These are phyloP conservation scores for Haplographium delicatum DNA, from an alignment of 495 filamentous ascomycete genomes.

Conservation along the genomic window DNA sequence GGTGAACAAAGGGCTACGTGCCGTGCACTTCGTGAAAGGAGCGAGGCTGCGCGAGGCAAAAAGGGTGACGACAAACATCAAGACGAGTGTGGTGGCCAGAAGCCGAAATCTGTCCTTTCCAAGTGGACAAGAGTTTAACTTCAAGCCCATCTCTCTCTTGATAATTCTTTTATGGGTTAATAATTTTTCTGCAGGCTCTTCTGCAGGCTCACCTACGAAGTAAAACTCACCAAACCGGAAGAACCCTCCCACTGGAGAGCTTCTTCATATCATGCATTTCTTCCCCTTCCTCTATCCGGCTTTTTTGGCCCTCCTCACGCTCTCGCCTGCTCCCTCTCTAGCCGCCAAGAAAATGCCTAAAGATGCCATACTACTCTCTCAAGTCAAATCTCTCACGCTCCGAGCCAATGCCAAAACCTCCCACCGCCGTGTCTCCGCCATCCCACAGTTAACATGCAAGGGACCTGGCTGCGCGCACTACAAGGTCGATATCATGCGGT, in stretches of 20 bases:
- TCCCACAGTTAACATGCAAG: conserved; percentile 79
- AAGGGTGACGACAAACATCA: neutral
- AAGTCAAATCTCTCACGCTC: conserved; percentile 75
- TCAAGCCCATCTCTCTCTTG: neutral
- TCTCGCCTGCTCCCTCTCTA: conserved; percentile 19
- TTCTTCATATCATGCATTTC: conserved; percentile 1
- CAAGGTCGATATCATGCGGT: conserved; percentile 76
- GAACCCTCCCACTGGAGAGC: too few relatives aligned
- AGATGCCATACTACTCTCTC: conserved; percentile 67
- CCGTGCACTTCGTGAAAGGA: neutral
- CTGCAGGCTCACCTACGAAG: neutral
- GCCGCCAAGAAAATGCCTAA: conserved; percentile 30
- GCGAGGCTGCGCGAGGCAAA: neutral
- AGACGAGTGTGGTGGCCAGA: neutral
- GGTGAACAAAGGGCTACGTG: neutral
- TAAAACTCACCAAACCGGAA: too few relatives aligned
- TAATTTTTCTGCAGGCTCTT: neutral
- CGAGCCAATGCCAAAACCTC: conserved; percentile 56
- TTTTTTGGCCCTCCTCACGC: conserved; percentile 23
- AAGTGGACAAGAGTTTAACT: neutral
- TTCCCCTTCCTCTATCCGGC: conserved; percentile 33
- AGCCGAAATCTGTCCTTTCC: conserved; percentile 18
- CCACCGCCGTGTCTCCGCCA: conserved; percentile 67
- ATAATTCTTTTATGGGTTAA: neutral
- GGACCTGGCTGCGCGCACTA: conserved; percentile 58